Base-by-base conservation (phyloP, 192 early-diverging fungal species). In the Podochytrium sp. region DNA sequence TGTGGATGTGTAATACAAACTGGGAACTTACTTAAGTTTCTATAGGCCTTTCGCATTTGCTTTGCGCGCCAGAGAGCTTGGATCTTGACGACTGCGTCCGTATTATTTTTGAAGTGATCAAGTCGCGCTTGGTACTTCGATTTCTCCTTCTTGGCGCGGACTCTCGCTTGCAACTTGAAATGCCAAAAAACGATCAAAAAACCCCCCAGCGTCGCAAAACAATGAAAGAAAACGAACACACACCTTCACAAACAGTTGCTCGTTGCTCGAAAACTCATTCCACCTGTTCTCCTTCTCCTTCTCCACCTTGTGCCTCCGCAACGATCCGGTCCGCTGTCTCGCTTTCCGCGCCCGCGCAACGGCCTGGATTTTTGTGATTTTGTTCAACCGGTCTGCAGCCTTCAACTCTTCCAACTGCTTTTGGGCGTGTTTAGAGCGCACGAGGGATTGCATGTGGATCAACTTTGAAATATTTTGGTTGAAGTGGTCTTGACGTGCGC, bases 71-170 rank as follows among this genome's bases (percentile, higher is more conserved):
- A 86, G 34, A 80, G 58, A 18, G 88, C 78, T 72, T 96, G 92
- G 55, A 92, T 87, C 82, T 95, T 96, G 67, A 92, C 84, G 66
- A 96, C 87, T 39, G 87, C 89, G 29, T 90, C 85, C 40, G 86
- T 78, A 60, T 96, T 92, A 59, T 83, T 80, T 30, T 82, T 64
- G 65, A 88, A 88, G 62, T 89, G 87, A 7, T 85, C 77, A 16
- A 84, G 78, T 20, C 81, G 83, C 18, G 89, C 82, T 25, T 87
- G 72, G 67, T 90, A 86, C 25, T 81, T 85, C 62, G 80, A 79
- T 29, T 92, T 86, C 42, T 87, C 87, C 18, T 92, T 80, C 30
- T 83, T 86, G 0, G 90, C 92, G 29, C 89, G 84, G 39, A 82
- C 71, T 52, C 82, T 77, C 1, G 94, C 91, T 90, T 97, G 84